A percentile compares a stretch with the other conserved stretches of the same genome.
Evolutionary conservation across 1,284 basidiomycete genomes (phyloP).

Genomic region (Ganoderma lingzhi): DNA sequence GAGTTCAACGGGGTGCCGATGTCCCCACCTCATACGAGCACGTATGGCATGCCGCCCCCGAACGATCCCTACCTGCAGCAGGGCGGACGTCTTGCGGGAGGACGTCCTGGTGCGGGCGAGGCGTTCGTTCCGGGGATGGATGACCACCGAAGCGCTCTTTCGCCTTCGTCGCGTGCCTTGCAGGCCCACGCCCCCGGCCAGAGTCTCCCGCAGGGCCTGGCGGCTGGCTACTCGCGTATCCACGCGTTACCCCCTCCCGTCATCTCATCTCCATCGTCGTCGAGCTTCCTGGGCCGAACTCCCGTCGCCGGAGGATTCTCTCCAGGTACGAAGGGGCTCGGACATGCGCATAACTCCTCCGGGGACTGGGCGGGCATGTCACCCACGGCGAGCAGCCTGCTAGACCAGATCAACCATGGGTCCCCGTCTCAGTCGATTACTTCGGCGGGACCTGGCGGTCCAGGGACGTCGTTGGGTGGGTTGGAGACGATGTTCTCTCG

Average conservation of each 20-base stretch:
- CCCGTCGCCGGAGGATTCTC: conserved; percentile 34
- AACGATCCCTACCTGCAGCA: conserved; percentile 37
- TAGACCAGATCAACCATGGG: conserved; percentile 41
- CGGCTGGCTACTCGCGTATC: conserved; percentile 86
- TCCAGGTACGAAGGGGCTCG: conserved; percentile 38
- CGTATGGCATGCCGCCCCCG: conserved; percentile 40
- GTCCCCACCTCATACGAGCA: conserved; percentile 39
- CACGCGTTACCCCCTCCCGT: conserved; percentile 70
- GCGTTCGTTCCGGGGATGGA: conserved; percentile 40
- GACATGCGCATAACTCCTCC: conserved; percentile 37
- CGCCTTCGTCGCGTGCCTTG: conserved; percentile 72
- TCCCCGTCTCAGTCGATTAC: conserved; percentile 21
- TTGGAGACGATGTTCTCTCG: conserved; percentile 44
- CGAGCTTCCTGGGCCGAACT: conserved; percentile 42
- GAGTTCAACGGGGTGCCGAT: conserved; percentile 39
- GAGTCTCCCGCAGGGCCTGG: conserved; percentile 87
- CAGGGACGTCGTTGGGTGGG: conserved; percentile 33
- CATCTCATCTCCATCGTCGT: conserved; percentile 51
- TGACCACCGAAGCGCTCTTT: conserved; percentile 50
- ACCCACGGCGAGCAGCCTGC: conserved; percentile 37
- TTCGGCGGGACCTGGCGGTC: conserved; percentile 11
- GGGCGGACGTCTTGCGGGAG: conserved; percentile 35
- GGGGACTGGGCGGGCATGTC: conserved; percentile 45
- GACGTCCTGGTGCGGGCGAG: conserved; percentile 41
- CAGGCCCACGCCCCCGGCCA: conserved; percentile 86